A percentile compares a stretch with the other conserved stretches of the same genome.
Conservation (phyloP, 2,329 filamentous ascomycete species). For the Clarireedia homoeocarpa region DNA sequence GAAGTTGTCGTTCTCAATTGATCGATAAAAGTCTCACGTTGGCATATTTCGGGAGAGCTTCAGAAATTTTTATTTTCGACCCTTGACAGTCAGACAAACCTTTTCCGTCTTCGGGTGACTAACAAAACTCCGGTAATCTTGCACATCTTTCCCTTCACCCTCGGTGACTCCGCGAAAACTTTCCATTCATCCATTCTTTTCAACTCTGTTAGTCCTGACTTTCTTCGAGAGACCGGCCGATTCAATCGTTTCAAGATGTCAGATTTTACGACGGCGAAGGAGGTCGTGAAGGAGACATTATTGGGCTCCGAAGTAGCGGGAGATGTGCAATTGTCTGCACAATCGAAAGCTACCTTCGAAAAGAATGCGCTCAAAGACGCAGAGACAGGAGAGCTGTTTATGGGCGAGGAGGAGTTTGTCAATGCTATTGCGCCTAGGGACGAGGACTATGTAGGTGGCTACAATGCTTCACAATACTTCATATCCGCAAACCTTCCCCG, state of each 20-base stretch:
- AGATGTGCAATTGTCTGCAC: conserved; percentile 57
- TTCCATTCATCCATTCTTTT: conserved; percentile 2
- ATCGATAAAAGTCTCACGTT: not conserved
- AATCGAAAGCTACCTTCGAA: conserved; percentile 69
- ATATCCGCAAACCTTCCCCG: not conserved
- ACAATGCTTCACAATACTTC: conserved; percentile 5
- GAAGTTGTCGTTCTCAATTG: not conserved
- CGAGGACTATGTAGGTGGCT: conserved; percentile 78
- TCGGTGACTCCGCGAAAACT: not conserved
- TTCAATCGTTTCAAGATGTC: conserved; percentile 18
- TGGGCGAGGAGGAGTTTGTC: conserved; percentile 83
- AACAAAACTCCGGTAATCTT: not conserved
- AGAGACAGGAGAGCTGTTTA: conserved; percentile 66
- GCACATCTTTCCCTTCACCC: not conserved
- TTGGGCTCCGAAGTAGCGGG: conserved; percentile 48
- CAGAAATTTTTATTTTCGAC: not conserved
- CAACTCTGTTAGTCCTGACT: not conserved
- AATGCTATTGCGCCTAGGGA: conserved; percentile 77
- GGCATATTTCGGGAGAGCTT: not conserved
- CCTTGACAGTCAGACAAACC: not conserved
- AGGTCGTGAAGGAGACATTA: conserved; percentile 72
- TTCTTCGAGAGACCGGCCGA: not conserved
- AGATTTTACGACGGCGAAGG: conserved; percentile 31
- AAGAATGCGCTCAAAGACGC: conserved; percentile 69
- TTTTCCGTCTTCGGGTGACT: not conserved